Conservation (phyloP, 1,284 basidiomycete genomes). For the Pyrrhoderma lamaoense region DNA sequence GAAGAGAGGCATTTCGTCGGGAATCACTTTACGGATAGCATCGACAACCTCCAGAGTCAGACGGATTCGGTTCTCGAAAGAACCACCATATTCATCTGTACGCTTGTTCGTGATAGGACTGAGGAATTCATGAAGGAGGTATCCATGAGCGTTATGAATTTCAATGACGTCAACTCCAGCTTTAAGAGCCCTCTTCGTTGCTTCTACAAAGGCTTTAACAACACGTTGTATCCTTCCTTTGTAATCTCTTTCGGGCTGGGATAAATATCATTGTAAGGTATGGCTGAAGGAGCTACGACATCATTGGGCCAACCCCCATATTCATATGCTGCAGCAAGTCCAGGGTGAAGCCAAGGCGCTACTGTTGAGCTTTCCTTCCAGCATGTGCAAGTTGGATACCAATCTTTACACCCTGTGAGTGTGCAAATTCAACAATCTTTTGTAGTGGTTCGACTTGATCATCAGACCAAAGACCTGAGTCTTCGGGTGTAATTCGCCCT, state of each 20-base stretch:
- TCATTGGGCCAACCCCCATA: conserved; percentile 42
- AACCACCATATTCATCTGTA: conserved; percentile 48
- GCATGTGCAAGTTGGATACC: conserved; percentile 61
- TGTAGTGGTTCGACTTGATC: conserved; percentile 47
- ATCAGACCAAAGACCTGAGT: conserved; percentile 46
- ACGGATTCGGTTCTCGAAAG: conserved; percentile 45
- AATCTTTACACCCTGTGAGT: conserved; percentile 39
- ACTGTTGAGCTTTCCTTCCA: conserved; percentile 50
- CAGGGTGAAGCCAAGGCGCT: conserved; percentile 35
- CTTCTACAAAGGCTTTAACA: conserved; percentile 40
- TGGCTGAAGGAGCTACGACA: conserved; percentile 34
- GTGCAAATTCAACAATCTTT: conserved; percentile 50
- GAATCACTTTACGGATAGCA: conserved; percentile 34
- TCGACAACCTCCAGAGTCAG: conserved; percentile 41
- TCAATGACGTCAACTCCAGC: conserved; percentile 49
- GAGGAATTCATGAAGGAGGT: conserved; percentile 33
- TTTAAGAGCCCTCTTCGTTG: conserved; percentile 37
- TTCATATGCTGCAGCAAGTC: conserved; percentile 22
- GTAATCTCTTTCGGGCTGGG: conserved; percentile 49
- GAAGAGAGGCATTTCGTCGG: conserved; percentile 39
- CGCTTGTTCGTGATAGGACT: conserved; percentile 45
- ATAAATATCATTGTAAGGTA: conserved; percentile 43
- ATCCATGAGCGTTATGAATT: conserved; percentile 51
- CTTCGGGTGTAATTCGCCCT: conserved; percentile 50
- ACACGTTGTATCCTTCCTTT: conserved; percentile 37